A percentile compares a stretch with the other conserved stretches of the same genome.
These are phyloP conservation scores for Paratinospora sagittata DNA, from an alignment of 164 flowering plant species.

Conservation along the genomic window DNA sequence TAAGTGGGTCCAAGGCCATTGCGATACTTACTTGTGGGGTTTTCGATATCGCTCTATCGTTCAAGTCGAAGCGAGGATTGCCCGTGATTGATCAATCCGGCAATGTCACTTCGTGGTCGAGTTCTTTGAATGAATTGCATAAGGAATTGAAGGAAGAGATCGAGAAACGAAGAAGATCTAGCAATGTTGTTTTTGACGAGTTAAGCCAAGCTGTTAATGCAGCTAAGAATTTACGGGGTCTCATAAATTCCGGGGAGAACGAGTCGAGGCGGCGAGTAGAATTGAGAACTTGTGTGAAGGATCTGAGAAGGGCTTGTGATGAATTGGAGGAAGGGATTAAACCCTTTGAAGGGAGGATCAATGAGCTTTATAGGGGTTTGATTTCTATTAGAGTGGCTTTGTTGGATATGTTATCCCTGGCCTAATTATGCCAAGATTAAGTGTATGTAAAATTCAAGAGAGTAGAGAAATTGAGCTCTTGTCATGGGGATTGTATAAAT, in stretches of 20 bases:
- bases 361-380: constrained; percentile 27
- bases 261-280: constrained; percentile 9
- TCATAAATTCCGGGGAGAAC: constrained; percentile 7
- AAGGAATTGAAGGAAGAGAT: constrained; percentile 21
- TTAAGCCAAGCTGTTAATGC: constrained; percentile 16
- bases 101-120: constrained; percentile 14
- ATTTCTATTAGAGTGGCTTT: constrained; percentile 32
- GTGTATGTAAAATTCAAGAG: neutral
- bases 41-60: constrained; percentile 25
- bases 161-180: constrained; percentile 16
- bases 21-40: constrained; percentile 19
- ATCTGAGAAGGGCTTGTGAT: constrained; percentile 20
- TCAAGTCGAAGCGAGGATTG: constrained; percentile 25
- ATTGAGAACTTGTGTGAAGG: constrained; percentile 11
- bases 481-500: neutral
- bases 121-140: constrained; percentile 18
- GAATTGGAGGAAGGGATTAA: constrained; percentile 23
- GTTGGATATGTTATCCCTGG: constrained; percentile 19
- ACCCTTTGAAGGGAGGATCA: constrained; percentile 20
- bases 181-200: constrained; percentile 17
- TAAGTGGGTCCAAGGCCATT: constrained; percentile 26
- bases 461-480: neutral
- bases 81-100: neutral
- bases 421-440: neutral
- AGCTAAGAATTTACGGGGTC: constrained; percentile 13